Evolutionary conservation across 2,329 filamentous ascomycete species (phyloP).

Genomic region (Byssochlamys sp.): DNA sequence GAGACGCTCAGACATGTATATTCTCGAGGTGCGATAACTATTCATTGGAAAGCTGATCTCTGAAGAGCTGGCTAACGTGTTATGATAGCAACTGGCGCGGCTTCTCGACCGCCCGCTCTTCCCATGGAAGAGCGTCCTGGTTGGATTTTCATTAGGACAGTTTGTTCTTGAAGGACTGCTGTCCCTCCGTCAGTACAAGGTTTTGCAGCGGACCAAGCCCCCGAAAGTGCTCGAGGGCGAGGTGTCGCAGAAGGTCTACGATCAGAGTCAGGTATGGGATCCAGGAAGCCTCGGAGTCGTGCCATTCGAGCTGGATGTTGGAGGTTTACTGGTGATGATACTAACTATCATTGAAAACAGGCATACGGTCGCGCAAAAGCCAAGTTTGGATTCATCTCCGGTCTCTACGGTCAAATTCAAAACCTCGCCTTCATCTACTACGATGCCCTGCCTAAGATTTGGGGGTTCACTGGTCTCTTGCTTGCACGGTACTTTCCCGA

Average conservation of each 20-base stretch:
- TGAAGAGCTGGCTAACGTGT: not conserved
- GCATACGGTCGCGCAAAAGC: constrained; percentile 94
- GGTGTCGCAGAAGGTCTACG: constrained; percentile 79
- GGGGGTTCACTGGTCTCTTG: constrained; percentile 68
- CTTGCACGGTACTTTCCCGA: constrained; percentile 65
- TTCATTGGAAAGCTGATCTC: constrained; percentile 3
- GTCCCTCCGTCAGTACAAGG: constrained; percentile 77
- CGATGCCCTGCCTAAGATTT: constrained; percentile 83
- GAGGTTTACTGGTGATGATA: not conserved
- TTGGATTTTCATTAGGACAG: constrained; percentile 87
- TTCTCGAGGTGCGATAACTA: constrained; percentile 24
- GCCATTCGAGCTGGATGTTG: not conserved
- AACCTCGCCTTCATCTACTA: constrained; percentile 82
- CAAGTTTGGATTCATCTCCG: constrained; percentile 71
- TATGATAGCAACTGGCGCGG: constrained; percentile 57
- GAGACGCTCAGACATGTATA: constrained; percentile 21
- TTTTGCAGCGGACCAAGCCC: constrained; percentile 67
- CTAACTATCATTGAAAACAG: constrained; percentile 25
- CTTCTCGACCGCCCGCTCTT: constrained; percentile 85
- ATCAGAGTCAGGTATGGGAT: constrained; percentile 67
- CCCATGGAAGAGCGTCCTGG: constrained; percentile 93
- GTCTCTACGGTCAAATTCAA: constrained; percentile 76
- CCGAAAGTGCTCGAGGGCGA: constrained; percentile 82
- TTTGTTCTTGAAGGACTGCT: constrained; percentile 85
- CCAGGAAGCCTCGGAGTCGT: not conserved